Percentiles rank a stretch among this genome's conserved stretches.
These are phyloP conservation scores for Lactarius sanguifluus DNA, from an alignment of 768 basidiomycete species.

Conservation along the genomic window DNA sequence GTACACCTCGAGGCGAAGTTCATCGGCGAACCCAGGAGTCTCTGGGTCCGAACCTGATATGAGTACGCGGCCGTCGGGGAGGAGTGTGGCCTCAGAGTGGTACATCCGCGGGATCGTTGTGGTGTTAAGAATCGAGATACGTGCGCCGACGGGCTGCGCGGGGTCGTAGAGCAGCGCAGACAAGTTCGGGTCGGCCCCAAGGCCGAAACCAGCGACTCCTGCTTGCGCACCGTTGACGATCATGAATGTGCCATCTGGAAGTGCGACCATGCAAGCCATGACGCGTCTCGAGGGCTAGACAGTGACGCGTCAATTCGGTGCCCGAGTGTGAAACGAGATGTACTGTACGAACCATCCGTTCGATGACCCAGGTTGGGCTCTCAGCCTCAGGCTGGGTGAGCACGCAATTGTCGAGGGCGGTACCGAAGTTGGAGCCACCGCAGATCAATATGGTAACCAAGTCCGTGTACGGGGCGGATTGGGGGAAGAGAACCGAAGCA, in stretches of 20 bases:
- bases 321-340: background rate
- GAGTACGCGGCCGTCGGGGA: constrained; percentile 72
- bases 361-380: constrained; percentile 66
- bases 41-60: constrained; percentile 77
- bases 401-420: constrained; percentile 68
- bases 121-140: constrained; percentile 62
- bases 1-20: constrained; percentile 79
- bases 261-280: constrained; percentile 70
- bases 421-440: constrained; percentile 66
- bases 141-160: constrained; percentile 51
- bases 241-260: constrained; percentile 75
- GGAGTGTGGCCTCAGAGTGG: constrained; percentile 73
- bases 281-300: constrained; percentile 67
- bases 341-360: constrained; percentile 65
- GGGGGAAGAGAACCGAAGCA: constrained; percentile 66
- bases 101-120: constrained; percentile 77
- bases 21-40: constrained; percentile 62
- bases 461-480: constrained; percentile 69
- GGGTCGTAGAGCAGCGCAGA: constrained; percentile 72
- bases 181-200: constrained; percentile 62
- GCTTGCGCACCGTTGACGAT: constrained; percentile 73
- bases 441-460: constrained; percentile 70
- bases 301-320: background rate
- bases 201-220: constrained; percentile 73
- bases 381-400: constrained; percentile 61